Evolutionary conservation across 805 yeast genomes (phyloP).

Genomic region (Cyberlindnera euphorbiiphila): DNA sequence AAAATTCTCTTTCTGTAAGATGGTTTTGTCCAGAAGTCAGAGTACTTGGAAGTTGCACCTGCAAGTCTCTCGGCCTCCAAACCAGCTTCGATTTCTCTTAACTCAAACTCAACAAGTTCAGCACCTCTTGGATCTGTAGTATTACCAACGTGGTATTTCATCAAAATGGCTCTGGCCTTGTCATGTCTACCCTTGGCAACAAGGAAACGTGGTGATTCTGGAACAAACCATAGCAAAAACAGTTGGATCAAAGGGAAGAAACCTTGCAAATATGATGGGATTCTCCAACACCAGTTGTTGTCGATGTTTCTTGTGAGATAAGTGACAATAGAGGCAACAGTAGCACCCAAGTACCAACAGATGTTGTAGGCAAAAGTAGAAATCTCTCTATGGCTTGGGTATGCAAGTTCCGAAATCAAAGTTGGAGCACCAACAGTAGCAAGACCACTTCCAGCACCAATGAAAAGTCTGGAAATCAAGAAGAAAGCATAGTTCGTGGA

Average conservation of each 20-base stretch:
- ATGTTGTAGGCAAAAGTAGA: constrained; percentile 43
- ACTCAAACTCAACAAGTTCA: constrained; percentile 34
- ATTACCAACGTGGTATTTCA: constrained; percentile 36
- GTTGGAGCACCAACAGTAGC: constrained; percentile 42
- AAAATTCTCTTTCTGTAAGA: constrained; percentile 40
- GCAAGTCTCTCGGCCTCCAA: constrained; percentile 38
- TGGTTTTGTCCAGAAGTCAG: constrained; percentile 33
- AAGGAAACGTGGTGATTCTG: constrained; percentile 48
- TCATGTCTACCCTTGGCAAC: constrained; percentile 38
- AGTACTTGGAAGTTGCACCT: constrained; percentile 30
- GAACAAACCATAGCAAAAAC: constrained; percentile 34
- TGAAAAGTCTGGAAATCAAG: constrained; percentile 34
- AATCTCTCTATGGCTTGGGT: constrained; percentile 41
- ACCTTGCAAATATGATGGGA: constrained; percentile 51
- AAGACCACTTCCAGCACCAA: constrained; percentile 45
- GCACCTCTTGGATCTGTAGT: constrained; percentile 20
- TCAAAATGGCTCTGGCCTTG: constrained; percentile 40
- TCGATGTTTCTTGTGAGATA: constrained; percentile 28
- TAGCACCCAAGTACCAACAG: constrained; percentile 50
- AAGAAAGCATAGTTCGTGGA: constrained; percentile 29
- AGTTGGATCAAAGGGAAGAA: constrained; percentile 42
- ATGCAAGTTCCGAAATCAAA: constrained; percentile 47
- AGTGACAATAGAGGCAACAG: constrained; percentile 35
- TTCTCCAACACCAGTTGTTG: constrained; percentile 44
- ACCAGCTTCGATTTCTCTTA: constrained; percentile 37